phyloP scores from a whole-genome alignment of 225 moss, liverwort and hornwort species.

The Marchantia paleacea region DNA sequence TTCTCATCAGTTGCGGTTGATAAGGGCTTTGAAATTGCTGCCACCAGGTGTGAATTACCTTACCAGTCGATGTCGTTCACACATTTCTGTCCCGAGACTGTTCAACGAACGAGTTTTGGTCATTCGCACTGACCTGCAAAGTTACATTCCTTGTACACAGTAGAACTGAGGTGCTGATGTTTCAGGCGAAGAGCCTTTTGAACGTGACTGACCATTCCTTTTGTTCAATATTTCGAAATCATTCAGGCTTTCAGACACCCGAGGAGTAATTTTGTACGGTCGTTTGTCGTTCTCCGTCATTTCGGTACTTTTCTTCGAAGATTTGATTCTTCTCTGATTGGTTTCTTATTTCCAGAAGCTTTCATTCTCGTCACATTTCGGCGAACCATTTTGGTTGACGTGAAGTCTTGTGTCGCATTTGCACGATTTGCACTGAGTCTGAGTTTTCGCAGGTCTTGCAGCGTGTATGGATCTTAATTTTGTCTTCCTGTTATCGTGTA shows the following conservation, averaged over 20 bases:
- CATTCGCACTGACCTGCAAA: constrained; percentile 15
- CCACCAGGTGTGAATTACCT: constrained; percentile 2
- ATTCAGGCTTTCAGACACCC: constrained; percentile 9
- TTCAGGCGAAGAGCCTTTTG: constrained; percentile 2
- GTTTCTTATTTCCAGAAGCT: too few relatives aligned
- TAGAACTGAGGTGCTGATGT: constrained; percentile 3
- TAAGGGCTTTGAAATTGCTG: constrained; percentile 6
- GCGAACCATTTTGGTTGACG: too few relatives aligned
- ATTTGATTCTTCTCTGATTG: too few relatives aligned
- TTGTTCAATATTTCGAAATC: neutral
- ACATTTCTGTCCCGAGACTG: neutral
- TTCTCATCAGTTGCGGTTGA: neutral
- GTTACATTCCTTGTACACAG: constrained; percentile 7
- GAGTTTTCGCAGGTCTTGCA: too few relatives aligned
- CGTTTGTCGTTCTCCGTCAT: neutral
- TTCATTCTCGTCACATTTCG: too few relatives aligned
- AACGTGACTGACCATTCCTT: constrained; percentile 1
- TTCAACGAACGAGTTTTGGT: constrained; percentile 3
- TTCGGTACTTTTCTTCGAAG: neutral
- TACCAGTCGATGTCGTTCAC: constrained; percentile 2
- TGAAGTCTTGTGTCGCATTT: too few relatives aligned
- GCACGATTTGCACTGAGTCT: too few relatives aligned
- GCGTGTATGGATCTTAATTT: too few relatives aligned
- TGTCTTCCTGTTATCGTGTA: too few relatives aligned
- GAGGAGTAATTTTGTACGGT: neutral